Percentiles rank a stretch among this genome's conserved stretches.
Conservation (phyloP, 352 stramenopile species). For the Bremia lactucae region DNA sequence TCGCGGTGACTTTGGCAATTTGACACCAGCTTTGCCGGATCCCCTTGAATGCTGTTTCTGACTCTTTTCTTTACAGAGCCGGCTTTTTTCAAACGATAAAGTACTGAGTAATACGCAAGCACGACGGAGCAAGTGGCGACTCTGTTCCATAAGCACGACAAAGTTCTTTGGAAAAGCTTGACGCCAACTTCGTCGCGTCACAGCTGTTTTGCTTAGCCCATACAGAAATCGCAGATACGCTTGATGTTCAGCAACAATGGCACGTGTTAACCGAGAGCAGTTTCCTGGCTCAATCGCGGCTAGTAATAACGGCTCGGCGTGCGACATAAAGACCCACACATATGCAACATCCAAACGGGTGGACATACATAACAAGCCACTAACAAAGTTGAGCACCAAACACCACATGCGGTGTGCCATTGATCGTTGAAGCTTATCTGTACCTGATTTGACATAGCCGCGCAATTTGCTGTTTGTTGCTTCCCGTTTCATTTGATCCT, state of each 20-base stretch:
- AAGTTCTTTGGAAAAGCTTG: conserved; percentile 39
- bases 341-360: conserved; percentile 6
- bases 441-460: conserved; percentile 22
- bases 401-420: conserved; percentile 53
- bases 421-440: conserved; percentile 20
- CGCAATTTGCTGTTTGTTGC: conserved; percentile 17
- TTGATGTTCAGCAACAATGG: conserved; percentile 37
- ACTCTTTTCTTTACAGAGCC: conserved; percentile 15
- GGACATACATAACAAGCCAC: conserved; percentile 26
- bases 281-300: conserved; percentile 20
- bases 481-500: conserved; percentile 31
- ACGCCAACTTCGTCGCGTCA: conserved; percentile 37
- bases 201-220: conserved; percentile 23
- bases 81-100: conserved; percentile 26
- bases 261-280: conserved; percentile 26
- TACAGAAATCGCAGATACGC: conserved; percentile 32
- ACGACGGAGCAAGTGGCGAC: conserved; percentile 36
- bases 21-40: conserved; percentile 10
- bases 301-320: conserved; percentile 34
- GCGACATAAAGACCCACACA: conserved; percentile 52
- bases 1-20: conserved; percentile 23
- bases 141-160: conserved; percentile 59
- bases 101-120: conserved; percentile 46
- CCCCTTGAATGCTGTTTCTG: conserved; percentile 22
- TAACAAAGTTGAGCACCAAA: conserved; percentile 33